Base-by-base conservation (phyloP, 345 rosid species). In the Lepidium africanum region DNA sequence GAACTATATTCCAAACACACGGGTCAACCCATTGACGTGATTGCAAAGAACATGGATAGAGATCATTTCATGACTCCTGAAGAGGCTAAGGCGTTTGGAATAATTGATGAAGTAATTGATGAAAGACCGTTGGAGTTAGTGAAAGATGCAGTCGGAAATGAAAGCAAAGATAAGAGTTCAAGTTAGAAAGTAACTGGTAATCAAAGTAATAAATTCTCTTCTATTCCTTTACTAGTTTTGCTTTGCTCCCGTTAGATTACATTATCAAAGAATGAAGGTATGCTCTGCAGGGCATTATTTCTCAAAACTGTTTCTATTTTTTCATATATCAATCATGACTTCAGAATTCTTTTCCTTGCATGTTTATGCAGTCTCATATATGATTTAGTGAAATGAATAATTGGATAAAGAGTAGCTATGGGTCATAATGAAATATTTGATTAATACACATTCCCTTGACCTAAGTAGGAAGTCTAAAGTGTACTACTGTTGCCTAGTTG, bases 61-160 rank as follows among this genome's bases (percentile, higher is more conserved):
- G 99, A 91, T 82, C 81, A 84, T 76, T 91, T 95, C 77, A 91
- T 91, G 99, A 91, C 97, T 46, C 91, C 97, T 0, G 85, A 77
- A 43, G 99, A 91, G 79, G 92, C 96, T 11, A 91, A 91, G 79
- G 89, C 85, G 62, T 94, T 94, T 66, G 99, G 99, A 14, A 81
- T 94, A 54, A 95, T 95, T 46, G 99, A 95, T 50, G 99, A 89
- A 62, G 99, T 95, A 10, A 91, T 95, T 62, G 96, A 87, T 77
- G 81, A 83, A 78, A 85, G 96, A 62, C 99, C 97, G 6, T 70
- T 85, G 75, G 71, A 87, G 77, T 74, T 95, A 79, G 96, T 91
- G 55, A 58, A 96, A 39, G 97, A 89, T 78, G 96, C 96, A 33
- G 77, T 86, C 60, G 92, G 64, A 10, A 71, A 67, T 65, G 98